A percentile compares a stretch with the other conserved stretches of the same genome.
phyloP scores from a whole-genome alignment of 768 basidiomycete genomes.

The Pleurotus ostreatus region DNA sequence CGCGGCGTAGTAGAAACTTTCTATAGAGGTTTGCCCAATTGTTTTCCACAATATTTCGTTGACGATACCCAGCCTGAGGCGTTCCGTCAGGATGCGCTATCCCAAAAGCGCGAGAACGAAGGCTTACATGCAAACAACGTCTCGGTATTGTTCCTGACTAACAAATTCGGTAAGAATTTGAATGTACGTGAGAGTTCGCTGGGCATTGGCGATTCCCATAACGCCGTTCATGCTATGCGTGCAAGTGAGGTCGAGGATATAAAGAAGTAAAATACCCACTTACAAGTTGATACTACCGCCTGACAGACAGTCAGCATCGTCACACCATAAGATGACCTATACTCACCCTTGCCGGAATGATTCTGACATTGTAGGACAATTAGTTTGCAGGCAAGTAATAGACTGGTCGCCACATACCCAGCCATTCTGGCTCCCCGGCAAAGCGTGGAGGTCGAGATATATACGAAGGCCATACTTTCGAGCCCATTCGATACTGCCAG shows the following conservation, averaged over 20 bases:
- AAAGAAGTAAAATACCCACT: slow-evolving; percentile 3
- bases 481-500: slow-evolving; percentile 66
- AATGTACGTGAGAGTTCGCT: slow-evolving; percentile 79
- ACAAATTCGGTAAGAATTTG: slow-evolving; percentile 83
- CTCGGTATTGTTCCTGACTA: slow-evolving; percentile 69
- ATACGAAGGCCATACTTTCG: slow-evolving; percentile 90
- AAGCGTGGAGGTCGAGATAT: slow-evolving; percentile 73
- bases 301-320: slow-evolving; percentile 13
- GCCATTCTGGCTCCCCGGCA: slow-evolving; percentile 80
- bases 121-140: slow-evolving; percentile 64
- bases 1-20: slow-evolving; percentile 43
- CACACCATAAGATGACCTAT: slow-evolving; percentile 7
- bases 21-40: slow-evolving; percentile 45
- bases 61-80: slow-evolving; percentile 47
- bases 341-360: slow-evolving; percentile 46
- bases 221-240: slow-evolving; percentile 57
- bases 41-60: slow-evolving; percentile 59
- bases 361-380: slow-evolving; percentile 28
- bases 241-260: slow-evolving; percentile 6
- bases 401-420: slow-evolving; percentile 42
- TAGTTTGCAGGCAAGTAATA: not conserved
- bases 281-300: slow-evolving; percentile 65
- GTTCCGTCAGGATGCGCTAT: not conserved
- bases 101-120: slow-evolving; percentile 9
- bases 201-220: slow-evolving; percentile 89